Evolutionary conservation across 768 basidiomycete species (phyloP), one percentile per base, ranked within the genome.

Genomic region (Tylopilus rubrobrunneus): DNA sequence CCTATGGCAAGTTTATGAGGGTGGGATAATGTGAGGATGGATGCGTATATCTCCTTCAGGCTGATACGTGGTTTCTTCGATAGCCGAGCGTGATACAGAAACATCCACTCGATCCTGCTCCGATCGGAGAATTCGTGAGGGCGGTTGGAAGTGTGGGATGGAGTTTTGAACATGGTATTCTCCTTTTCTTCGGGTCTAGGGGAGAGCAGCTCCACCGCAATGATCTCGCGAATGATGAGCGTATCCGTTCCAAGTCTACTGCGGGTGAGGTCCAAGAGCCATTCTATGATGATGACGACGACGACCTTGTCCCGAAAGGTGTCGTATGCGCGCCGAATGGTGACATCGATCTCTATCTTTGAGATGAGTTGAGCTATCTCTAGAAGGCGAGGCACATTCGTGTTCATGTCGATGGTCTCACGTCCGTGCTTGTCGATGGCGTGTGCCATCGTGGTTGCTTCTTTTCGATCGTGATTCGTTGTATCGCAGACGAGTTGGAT

Each of bases 281-380:
- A 89, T 67, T 92, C 88, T 19, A 19, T 19, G 56, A 95, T 87
- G 55, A 97, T 81, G 41, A 92, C 87, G 1, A 82, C 83, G 7
- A 82, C 84, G 36, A 92, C 79, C 67, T 93, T 86, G 65, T 98
- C 96, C 58, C 87, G 80, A 65, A 93, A 97, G 0, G 88, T 89
- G 63, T 96, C 92, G 63, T 86, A 85, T 7, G 90, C 87, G 40
- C 89, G 79, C 5, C 94, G 84, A 49, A 98, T 83, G 5, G 91
- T 94, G 37, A 97, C 89, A 14, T 88, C 92, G 2, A 98, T 76
- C 61, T 98, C 96, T 54, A 98, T 93, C 63, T 92, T 87, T 7
- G 84, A 74, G 56, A 98, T 84, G 49, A 81, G 77, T 55, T 85
- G 84, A 0, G 92, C 91, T 49, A 86, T 85, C 56, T 90, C 89